phyloP scores from a whole-genome alignment of 2,329 filamentous ascomycete genomes.

The Claviceps sp. region DNA sequence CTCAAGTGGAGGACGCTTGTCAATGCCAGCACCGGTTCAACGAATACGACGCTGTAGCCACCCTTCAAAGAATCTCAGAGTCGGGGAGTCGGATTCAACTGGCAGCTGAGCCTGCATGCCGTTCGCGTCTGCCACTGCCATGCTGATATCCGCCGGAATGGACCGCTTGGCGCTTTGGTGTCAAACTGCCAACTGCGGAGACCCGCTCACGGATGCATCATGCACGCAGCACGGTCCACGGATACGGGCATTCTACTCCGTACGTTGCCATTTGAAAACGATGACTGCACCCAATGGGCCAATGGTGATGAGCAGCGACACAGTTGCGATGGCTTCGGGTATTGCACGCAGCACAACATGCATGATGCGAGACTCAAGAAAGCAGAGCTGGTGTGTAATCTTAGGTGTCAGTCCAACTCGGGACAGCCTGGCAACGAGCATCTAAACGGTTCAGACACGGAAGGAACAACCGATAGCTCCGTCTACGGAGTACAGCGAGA shows the following conservation, averaged over 20 bases:
- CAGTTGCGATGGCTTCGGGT: not conserved
- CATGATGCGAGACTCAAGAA: not conserved
- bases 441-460: not conserved
- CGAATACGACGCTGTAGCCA: not conserved
- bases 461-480: not conserved
- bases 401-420: not conserved
- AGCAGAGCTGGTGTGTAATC: not conserved
- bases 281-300: not conserved
- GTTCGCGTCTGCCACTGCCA: not conserved
- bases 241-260: too few species aligned
- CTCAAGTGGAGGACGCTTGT: slow-evolving; percentile 2
- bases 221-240: too few species aligned
- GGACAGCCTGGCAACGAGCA: too few species aligned
- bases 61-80: not conserved
- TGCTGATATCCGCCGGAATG: not conserved
- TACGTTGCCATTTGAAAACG: too few species aligned
- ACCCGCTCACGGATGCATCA: too few species aligned
- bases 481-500: too few species aligned
- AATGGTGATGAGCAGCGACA: not conserved
- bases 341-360: too few species aligned
- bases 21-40: not conserved
- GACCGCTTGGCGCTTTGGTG: not conserved
- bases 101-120: not conserved
- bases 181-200: too few species aligned
- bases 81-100: not conserved